Conservation (phyloP, 768 basidiomycete genomes). For the Suillus plorans region DNA sequence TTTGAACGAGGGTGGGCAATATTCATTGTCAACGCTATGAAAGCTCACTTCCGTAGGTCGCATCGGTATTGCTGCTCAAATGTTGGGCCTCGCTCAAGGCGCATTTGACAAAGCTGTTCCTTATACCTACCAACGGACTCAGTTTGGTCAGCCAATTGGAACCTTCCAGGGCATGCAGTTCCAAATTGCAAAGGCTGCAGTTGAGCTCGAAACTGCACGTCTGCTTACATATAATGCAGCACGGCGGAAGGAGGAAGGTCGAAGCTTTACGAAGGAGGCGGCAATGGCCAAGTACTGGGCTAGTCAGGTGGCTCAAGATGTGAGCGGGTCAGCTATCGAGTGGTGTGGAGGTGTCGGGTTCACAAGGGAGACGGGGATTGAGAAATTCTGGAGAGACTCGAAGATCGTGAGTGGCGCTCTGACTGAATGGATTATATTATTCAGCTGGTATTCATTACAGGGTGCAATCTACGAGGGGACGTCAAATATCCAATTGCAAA, state of each 20-base stretch:
- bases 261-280: constrained; percentile 85
- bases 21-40: not conserved
- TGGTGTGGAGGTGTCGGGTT: constrained; percentile 95
- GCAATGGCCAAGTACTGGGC: constrained; percentile 98
- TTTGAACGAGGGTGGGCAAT: constrained; percentile 74
- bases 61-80: constrained; percentile 97
- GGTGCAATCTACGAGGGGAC: constrained; percentile 94
- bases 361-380: constrained; percentile 91
- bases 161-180: constrained; percentile 96
- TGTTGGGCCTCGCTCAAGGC: constrained; percentile 97
- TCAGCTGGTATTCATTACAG: constrained; percentile 34
- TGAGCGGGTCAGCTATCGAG: constrained; percentile 89
- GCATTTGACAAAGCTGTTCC: constrained; percentile 95
- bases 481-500: constrained; percentile 97
- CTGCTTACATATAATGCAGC: constrained; percentile 97
- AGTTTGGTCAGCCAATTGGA: constrained; percentile 93
- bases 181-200: constrained; percentile 88
- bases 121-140: constrained; percentile 90
- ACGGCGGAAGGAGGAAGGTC: constrained; percentile 88
- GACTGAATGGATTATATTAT: constrained; percentile 2
- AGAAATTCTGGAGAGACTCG: constrained; percentile 96
- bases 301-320: constrained; percentile 85
- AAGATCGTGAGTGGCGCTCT: constrained; percentile 71
- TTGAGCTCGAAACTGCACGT: constrained; percentile 87
- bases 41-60: constrained; percentile 48